Conservation (phyloP, 208 protist species). For the Leptomonas seymouri region DNA sequence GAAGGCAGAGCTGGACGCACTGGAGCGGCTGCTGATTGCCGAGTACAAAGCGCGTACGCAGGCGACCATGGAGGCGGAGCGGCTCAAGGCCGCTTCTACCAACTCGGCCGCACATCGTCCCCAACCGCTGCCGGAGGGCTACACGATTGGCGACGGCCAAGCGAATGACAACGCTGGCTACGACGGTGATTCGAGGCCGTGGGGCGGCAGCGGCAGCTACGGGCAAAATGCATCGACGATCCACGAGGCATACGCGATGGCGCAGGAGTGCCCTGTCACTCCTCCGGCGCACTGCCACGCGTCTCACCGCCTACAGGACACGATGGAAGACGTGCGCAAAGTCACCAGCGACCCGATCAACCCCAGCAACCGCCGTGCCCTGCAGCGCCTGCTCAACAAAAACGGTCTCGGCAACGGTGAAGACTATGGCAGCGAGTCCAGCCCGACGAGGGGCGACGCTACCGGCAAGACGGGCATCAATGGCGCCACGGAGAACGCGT, state of each 20-base stretch:
- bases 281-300: constrained; percentile 73
- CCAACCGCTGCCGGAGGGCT: constrained; percentile 44
- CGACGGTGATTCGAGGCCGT: constrained; percentile 1
- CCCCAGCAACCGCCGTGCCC: constrained; percentile 40
- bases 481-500: constrained; percentile 24
- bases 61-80: constrained; percentile 65
- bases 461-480: constrained; percentile 8
- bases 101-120: constrained; percentile 42
- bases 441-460: constrained; percentile 4
- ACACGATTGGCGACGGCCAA: background rate
- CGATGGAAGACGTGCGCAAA: constrained; percentile 60
- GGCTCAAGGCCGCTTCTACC: constrained; percentile 31
- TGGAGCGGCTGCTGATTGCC: constrained; percentile 87
- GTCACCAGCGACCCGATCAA: constrained; percentile 76
- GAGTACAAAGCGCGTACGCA: constrained; percentile 86
- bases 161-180: background rate
- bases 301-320: constrained; percentile 80
- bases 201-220: constrained; percentile 12
- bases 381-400: constrained; percentile 41
- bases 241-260: constrained; percentile 64
- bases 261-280: constrained; percentile 70
- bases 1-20: constrained; percentile 78
- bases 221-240: constrained; percentile 35
- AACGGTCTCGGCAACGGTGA: constrained; percentile 20
- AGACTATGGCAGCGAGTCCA: constrained; percentile 5